Base-by-base conservation (phyloP, 2,329 filamentous ascomycete genomes). In the Knufia fluminis region DNA sequence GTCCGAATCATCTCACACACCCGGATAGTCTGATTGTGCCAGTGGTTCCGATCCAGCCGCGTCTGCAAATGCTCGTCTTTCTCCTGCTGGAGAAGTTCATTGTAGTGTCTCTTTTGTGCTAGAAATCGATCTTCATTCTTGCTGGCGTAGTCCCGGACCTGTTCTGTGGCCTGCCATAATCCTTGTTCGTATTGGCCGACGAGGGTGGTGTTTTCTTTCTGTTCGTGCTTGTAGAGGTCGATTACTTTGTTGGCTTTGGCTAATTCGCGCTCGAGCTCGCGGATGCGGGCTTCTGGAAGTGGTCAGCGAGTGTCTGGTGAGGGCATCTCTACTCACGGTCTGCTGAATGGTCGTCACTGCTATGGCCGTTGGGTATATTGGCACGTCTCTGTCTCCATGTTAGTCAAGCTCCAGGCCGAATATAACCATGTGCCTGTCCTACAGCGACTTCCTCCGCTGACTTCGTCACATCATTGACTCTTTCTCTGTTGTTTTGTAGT, bases 361-460 rank as follows among this genome's bases (percentile, higher is more conserved):
- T 17, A 36, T 43, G 38, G 9, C 46, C 46, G 44, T 65, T 67
- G 32, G 71, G 68, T 2, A 65, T 60, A 52, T 66, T 62, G 39
- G 68, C 66, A 48, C 71, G 68, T 57, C 65, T 68, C 70, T 73
- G 47, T 41, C 41, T 2, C 16, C 14, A 32, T 9, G 20, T n/a
- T 20, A 48, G 32, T n/a, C 22, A 12, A 19, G 20, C n/a, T 44
- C 12, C 1, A 22, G 17, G 44, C n/a, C 20, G 17, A 2, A 28
- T 19, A 36, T 38, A 26, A 46, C 59, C 26, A 12, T 12, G 26
- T 28, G 40, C 10, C 20, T 26, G 38, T 6, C 68, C 45, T 61
- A 71, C 69, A 63, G 70, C 71, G 42, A 73, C 66, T 48, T 74
- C 71, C 54, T 74, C 72, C 2, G 71, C 71, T 51, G 69, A 70